Percentiles rank a stretch among this genome's conserved stretches.
Conservation (phyloP, 192 early-diverging fungal species). For the Coemansia sp. region DNA sequence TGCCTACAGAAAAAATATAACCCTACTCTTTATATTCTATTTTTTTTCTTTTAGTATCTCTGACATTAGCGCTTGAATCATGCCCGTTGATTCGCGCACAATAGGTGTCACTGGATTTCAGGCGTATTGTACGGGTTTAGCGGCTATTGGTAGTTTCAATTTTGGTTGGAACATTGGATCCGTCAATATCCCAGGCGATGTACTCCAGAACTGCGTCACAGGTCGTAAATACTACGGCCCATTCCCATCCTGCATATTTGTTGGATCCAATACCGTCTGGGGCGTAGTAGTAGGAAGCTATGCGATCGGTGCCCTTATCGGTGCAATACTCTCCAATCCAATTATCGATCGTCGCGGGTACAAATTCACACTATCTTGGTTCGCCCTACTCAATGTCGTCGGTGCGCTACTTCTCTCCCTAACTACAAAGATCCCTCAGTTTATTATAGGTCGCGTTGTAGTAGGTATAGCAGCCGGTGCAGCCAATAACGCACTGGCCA, state of each 20-base stretch:
- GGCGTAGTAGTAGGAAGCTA: slow-evolving; percentile 62
- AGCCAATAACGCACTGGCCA: slow-evolving; percentile 60
- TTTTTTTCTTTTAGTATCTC: slow-evolving; percentile 6
- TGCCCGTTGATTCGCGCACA: slow-evolving; percentile 50
- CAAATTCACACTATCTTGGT: slow-evolving; percentile 66
- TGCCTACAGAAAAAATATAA: background rate
- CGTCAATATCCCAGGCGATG: slow-evolving; percentile 62
- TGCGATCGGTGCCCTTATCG: slow-evolving; percentile 66
- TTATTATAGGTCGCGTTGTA: slow-evolving; percentile 73
- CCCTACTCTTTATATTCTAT: background rate
- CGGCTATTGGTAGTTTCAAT: slow-evolving; percentile 57
- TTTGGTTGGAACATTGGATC: slow-evolving; percentile 61
- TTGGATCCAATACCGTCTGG: slow-evolving; percentile 55
- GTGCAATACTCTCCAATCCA: slow-evolving; percentile 64
- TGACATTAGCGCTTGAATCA: background rate
- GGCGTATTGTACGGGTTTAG: slow-evolving; percentile 45
- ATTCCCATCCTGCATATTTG: slow-evolving; percentile 50
- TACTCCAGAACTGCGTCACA: slow-evolving; percentile 56
- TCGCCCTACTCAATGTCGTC: slow-evolving; percentile 67
- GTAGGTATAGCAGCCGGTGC: slow-evolving; percentile 75
- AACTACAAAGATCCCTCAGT: slow-evolving; percentile 64
- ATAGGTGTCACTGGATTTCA: slow-evolving; percentile 53
- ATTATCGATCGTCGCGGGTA: slow-evolving; percentile 64
- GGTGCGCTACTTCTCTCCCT: slow-evolving; percentile 67
- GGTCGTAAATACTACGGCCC: slow-evolving; percentile 52